Percentiles rank a stretch among this genome's conserved stretches.
Conservation (phyloP, 208 protist species). For the Angomonas deanei region DNA sequence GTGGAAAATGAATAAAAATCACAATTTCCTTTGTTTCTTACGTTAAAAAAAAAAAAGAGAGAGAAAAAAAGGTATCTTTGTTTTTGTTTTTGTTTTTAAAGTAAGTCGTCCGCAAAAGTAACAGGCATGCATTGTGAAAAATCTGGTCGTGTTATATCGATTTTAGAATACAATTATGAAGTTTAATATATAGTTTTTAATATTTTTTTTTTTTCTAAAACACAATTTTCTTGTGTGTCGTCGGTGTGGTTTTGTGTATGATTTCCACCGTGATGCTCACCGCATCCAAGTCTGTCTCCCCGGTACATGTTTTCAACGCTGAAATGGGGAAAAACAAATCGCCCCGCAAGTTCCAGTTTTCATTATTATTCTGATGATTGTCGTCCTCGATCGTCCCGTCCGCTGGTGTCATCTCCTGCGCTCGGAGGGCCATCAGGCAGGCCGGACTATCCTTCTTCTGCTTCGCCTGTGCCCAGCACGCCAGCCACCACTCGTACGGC, state of each 20-base stretch:
- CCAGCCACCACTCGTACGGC: constrained; percentile 12
- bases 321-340: constrained; percentile 6
- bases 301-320: constrained; percentile 19
- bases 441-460: neutral
- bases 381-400: neutral
- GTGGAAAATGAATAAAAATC: neutral
- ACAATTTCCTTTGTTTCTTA: too few relatives aligned
- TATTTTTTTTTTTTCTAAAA: constrained; percentile 7
- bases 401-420: neutral
- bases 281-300: constrained; percentile 28
- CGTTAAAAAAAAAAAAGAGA: constrained; percentile 8
- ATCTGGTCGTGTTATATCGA: neutral
- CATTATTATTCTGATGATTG: neutral
- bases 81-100: constrained; percentile 1
- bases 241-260: constrained; percentile 9
- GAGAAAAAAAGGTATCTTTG: constrained; percentile 4
- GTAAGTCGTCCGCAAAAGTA: too few relatives aligned
- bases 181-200: neutral
- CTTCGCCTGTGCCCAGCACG: constrained; percentile 15
- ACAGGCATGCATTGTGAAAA: constrained; percentile 1
- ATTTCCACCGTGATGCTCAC: constrained; percentile 16
- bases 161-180: neutral
- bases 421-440: neutral
- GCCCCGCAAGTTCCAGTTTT: neutral
- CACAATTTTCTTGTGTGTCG: constrained; percentile 20